Evolutionary conservation across 495 filamentous ascomycete genomes (phyloP).

Genomic region (Terfezia claveryi): DNA sequence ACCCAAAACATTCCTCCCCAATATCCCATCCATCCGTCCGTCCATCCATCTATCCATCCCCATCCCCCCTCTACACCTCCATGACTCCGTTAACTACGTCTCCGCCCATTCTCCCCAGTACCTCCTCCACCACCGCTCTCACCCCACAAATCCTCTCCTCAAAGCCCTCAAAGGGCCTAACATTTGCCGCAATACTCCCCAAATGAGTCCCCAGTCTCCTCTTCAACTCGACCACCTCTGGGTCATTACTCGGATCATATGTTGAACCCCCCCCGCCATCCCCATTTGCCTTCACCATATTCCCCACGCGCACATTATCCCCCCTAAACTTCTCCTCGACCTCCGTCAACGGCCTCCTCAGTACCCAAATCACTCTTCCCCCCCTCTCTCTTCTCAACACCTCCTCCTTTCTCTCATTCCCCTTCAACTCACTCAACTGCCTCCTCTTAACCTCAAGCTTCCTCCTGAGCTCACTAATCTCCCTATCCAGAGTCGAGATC

Average conservation of each 20-base stretch:
- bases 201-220: not conserved
- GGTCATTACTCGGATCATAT: not conserved
- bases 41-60: slow-evolving; percentile 14
- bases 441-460: not conserved
- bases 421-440: not conserved
- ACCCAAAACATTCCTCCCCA: not conserved
- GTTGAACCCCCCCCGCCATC: not conserved
- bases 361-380: not conserved
- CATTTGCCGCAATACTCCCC: not conserved
- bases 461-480: not conserved
- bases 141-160: not conserved
- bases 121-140: not conserved
- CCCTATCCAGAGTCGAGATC: not conserved
- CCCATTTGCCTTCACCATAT: too few species aligned
- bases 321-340: too few species aligned
- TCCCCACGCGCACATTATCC: too few species aligned
- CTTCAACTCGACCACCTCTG: not conserved
- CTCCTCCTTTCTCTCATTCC: not conserved
- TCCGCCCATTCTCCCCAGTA: not conserved
- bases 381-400: not conserved
- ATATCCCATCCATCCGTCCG: not conserved
- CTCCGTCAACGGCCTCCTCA: too few species aligned
- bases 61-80: slow-evolving; percentile 18
- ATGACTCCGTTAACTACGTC: slow-evolving; percentile 19
- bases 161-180: not conserved